Conservation (phyloP, 1,139 yeast genomes). For the Diutina pseudorugosa region DNA sequence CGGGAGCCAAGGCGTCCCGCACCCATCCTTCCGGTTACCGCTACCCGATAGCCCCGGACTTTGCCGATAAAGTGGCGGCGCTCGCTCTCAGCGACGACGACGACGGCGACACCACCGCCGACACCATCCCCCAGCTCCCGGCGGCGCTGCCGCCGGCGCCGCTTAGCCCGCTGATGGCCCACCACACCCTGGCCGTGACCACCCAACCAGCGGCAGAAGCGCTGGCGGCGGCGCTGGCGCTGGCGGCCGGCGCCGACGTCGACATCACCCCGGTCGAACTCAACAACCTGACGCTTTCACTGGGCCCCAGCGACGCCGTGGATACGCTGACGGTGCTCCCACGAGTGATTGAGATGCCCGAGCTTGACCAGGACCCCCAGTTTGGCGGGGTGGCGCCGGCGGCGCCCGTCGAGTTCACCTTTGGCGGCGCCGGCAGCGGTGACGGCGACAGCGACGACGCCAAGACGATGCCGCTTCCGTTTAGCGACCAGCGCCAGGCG, state of each 20-base stretch:
- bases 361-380: not conserved
- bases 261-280: conserved; percentile 2
- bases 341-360: not conserved
- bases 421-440: conserved; percentile 1
- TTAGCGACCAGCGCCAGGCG: not conserved
- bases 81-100: not conserved
- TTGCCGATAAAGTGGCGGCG: not conserved
- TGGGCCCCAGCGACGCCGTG: not conserved
- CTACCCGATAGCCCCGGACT: not conserved
- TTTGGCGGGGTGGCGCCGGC: not conserved
- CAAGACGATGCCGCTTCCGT: not conserved
- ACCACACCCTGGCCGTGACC: not conserved
- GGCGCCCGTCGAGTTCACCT: not conserved
- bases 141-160: not conserved
- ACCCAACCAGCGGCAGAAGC: not conserved
- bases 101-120: not conserved
- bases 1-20: not conserved
- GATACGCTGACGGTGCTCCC: not conserved
- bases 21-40: not conserved
- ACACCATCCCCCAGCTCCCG: not conserved
- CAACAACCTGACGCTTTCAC: not conserved
- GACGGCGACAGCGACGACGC: too few species aligned
- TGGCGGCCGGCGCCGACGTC: not conserved
- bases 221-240: not conserved
- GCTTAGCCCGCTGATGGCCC: conserved; percentile 1